Base-by-base conservation (phyloP, 1,139 yeast genomes). In the Blastobotrys persicus region DNA sequence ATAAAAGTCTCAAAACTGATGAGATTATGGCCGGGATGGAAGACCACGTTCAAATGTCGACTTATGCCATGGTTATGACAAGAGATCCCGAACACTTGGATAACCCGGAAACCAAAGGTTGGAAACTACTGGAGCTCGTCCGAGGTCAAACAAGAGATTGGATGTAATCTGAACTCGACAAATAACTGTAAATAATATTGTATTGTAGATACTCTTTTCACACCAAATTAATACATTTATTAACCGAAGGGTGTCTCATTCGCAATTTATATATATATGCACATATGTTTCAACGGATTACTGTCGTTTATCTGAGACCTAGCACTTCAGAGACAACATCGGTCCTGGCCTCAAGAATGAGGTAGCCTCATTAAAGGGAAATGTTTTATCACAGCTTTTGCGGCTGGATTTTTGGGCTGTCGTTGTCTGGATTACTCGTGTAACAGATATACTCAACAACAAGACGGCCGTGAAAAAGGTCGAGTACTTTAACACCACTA, bases 21-120 rank as follows among this genome's bases (percentile, higher is more conserved):
- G 96, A 92, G 68, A 78, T 94, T 53, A 95, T 92, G 51, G 98
- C 98, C 9, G 99, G 98, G 60, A 82, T 92, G 45, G 96, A 89
- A 66, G 96, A 92, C 64, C 89, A 88, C 69, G 89, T 94, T 59
- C 84, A 88, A 68, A 79, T 88, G 77, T 85, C 95, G 61, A 85
- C 96, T 12, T 94, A 94, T 67, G 98, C 96, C 44, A 84, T 94
- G 91, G 98, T 92, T 26, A 76, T 94, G 63, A 89, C 98, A 23
- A 81, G 98, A 70, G 75, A 87, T 49, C 91, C 96, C 9, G 98
- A 91, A 68, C 91, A 91, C 57, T 81, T 94, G 65, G 95, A 84
- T 54, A 88, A 94, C 67, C 78, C 79, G 50, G 89, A 84, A 61
- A 94, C 99, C 23, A 96, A 88, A 64, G 99, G 99, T 39, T 94